phyloP scores from a whole-genome alignment of 2,329 filamentous ascomycete species.

The Colletotrichum sp. region DNA sequence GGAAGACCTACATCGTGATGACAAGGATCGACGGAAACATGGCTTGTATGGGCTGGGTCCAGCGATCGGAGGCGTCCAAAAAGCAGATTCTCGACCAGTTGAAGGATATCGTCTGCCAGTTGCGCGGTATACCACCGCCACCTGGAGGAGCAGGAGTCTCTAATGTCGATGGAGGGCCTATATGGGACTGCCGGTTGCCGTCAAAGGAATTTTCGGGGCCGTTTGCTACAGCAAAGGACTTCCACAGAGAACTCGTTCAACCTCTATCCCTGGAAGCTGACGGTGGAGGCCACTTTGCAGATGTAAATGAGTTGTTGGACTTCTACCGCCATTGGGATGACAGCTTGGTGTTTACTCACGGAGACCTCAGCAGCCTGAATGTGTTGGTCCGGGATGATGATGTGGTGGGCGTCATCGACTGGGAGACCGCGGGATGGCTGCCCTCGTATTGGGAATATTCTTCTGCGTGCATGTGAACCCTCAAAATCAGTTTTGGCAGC shows the following conservation, averaged over 20 bases:
- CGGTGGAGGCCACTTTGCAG: neutral
- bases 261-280: neutral
- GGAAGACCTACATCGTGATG: conserved; percentile 48
- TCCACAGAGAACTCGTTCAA: neutral
- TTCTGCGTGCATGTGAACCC: conserved; percentile 2
- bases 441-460: conserved; percentile 30
- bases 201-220: conserved; percentile 25
- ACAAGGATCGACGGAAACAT: conserved; percentile 34
- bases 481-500: conserved; percentile 22
- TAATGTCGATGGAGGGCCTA: conserved; percentile 24
- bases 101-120: conserved; percentile 20
- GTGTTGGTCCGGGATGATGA: conserved; percentile 29
- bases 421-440: conserved; percentile 28
- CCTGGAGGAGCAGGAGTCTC: conserved; percentile 9
- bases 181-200: conserved; percentile 28
- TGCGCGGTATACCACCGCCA: conserved; percentile 14
- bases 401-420: conserved; percentile 31
- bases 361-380: conserved; percentile 33
- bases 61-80: conserved; percentile 22
- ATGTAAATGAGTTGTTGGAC: neutral
- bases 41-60: conserved; percentile 10
- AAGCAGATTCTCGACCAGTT: conserved; percentile 26
- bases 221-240: conserved; percentile 14
- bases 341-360: neutral
- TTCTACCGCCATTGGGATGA: neutral